Evolutionary conservation across 805 yeast species (phyloP).

Genomic region (Pichia paraexigua): DNA sequence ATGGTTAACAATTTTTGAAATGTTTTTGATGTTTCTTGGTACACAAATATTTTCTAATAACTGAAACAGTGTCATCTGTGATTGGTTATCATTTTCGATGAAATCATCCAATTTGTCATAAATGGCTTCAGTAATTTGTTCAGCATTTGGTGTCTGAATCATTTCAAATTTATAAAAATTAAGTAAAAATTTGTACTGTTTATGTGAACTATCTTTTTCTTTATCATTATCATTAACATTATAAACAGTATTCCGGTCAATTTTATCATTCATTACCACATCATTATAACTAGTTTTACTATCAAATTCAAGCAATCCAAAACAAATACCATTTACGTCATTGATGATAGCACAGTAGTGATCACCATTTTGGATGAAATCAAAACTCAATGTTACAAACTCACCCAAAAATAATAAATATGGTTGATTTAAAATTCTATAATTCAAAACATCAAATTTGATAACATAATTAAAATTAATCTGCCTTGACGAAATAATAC

Average conservation of each 20-base stretch:
- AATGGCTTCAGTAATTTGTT: constrained; percentile 1
- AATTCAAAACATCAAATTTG: not conserved
- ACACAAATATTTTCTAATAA: not conserved
- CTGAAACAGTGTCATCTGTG: not conserved
- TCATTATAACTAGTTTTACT: not conserved
- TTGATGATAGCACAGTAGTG: not conserved
- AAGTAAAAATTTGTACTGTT: too few relatives aligned
- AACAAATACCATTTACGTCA: not conserved
- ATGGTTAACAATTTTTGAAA: constrained; percentile 5
- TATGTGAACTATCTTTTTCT: not conserved
- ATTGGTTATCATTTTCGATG: not conserved
- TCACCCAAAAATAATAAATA: not conserved
- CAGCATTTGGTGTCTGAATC: not conserved
- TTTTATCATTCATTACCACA: not conserved
- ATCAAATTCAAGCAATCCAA: not conserved
- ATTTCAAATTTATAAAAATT: not conserved
- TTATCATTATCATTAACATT: too few relatives aligned
- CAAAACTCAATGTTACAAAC: not conserved
- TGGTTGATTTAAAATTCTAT: not conserved
- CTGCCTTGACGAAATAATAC: not conserved
- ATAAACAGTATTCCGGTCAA: not conserved
- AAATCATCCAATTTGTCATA: not conserved
- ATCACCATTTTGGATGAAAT: not conserved
- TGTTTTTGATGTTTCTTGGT: constrained; percentile 6
- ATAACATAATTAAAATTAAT: not conserved